Evolutionary conservation across 2,329 filamentous ascomycete genomes (phyloP), one percentile per base, ranked within the genome.

Genomic region (Anthostomella pinea): DNA sequence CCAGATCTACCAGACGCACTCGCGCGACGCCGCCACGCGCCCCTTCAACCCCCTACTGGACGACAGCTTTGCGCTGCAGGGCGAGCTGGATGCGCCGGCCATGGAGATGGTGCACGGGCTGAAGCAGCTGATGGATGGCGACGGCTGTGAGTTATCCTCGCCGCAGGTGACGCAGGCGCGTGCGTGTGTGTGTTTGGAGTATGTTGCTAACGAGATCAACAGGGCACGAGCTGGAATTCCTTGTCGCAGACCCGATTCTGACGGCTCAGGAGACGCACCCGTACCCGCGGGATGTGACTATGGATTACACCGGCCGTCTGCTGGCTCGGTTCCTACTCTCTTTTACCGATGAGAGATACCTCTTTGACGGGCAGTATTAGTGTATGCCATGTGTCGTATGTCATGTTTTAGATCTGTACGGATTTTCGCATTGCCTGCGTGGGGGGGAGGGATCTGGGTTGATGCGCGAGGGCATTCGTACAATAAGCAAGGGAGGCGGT

Each of bases 1-100:
- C 55, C 68, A 77, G 51, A 66, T 77, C 38, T 79, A 77, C 49
- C 73, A 77, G 62, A 79, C 75, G 14, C 72, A 77, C 52, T 67
- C 63, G 36, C 64, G 64, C 46, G 72, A 77, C 43, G 63, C 64
- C 3, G 66, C 67, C 27, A 55, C 65, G 6, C 71, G 64, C 55
- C 63, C 73, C 31, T 79, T 77, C 51, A 79, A 79, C 48, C 75
- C 75, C 13, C 54, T 79, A n/a, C 46, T 70, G 6, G 73, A 77
- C 46, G 56, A 62, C 29, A 54, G 55, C 19, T 28, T 21, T 11
- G 6, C n/a, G 35, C 33, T 6, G n/a, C 27, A 62, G 24, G 64
- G 55, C 6, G 69, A 73, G 36, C 53, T 75, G 38, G 72, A 75
- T 43, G 48, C 43, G 18, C 59, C 66, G 2, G 65, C 67, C 2